These are phyloP conservation scores for Plasmodium coatneyi DNA, from an alignment of 169 alveolate genomes.

Conservation along the genomic window DNA sequence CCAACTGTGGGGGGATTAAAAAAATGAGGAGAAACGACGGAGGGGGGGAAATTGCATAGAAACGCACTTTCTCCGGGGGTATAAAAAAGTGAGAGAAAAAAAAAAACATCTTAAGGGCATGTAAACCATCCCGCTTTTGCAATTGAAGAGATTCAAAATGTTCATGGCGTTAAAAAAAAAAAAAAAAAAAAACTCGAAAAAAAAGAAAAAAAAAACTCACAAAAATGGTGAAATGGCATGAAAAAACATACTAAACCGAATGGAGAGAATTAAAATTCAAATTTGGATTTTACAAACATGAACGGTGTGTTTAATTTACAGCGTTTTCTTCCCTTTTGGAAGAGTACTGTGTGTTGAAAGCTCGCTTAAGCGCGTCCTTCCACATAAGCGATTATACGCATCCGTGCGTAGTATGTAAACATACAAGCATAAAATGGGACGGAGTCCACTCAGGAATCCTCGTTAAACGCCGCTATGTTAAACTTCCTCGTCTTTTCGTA, in stretches of 20 bases:
- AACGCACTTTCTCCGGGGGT: too few relatives aligned
- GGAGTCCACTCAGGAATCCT: conserved; percentile 1
- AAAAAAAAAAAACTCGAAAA: background rate
- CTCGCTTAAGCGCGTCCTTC: background rate
- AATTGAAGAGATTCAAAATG: background rate
- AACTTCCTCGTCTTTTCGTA: conserved; percentile 49
- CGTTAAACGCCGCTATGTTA: conserved; percentile 51
- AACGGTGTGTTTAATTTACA: background rate
- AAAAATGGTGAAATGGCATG: too few relatives aligned
- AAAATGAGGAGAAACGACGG: background rate
- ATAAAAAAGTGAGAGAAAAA: background rate
- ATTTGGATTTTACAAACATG: background rate
- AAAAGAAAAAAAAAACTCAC: background rate
- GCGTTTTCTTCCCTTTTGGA: background rate
- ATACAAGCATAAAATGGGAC: background rate
- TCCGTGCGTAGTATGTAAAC: background rate
- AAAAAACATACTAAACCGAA: background rate
- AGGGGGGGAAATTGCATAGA: too few relatives aligned
- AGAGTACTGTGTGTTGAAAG: background rate
- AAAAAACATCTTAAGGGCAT: background rate
- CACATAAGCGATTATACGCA: background rate
- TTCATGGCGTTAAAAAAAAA: background rate
- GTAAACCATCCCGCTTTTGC: background rate
- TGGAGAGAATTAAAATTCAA: background rate
- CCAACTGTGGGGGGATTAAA: background rate